Conservation (phyloP, 495 filamentous ascomycete genomes). For the Penicillium steckii region DNA sequence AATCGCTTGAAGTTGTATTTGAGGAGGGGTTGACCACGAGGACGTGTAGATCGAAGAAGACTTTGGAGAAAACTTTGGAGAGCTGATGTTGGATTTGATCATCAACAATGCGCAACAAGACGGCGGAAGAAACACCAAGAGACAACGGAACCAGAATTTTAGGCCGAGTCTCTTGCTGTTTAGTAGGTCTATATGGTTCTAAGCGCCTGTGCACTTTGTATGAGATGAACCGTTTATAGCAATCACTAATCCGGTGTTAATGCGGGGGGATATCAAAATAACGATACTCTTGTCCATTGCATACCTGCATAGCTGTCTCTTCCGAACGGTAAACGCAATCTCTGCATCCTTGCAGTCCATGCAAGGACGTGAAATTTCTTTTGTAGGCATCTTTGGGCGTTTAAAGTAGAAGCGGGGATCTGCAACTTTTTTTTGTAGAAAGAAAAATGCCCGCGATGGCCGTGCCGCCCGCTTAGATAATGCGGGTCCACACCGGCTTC, state of each 20-base stretch:
- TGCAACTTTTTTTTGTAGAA: conserved; percentile 4
- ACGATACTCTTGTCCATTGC: conserved; percentile 3
- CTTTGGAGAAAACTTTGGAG: conserved; percentile 49
- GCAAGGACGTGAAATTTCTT: conserved; percentile 32
- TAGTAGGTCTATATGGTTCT: conserved; percentile 55
- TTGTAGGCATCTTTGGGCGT: conserved; percentile 36
- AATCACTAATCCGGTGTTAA: conserved; percentile 51
- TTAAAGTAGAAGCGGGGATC: background rate
- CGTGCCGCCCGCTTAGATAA: conserved; percentile 30
- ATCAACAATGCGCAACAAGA: conserved; percentile 73
- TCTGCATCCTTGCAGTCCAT: conserved; percentile 44
- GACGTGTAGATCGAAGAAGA: conserved; percentile 64
- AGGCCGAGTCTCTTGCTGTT: conserved; percentile 31
- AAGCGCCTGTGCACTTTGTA: conserved; percentile 79
- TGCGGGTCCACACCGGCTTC: conserved; percentile 31
- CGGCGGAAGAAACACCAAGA: conserved; percentile 78
- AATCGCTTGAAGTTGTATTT: conserved; percentile 25
- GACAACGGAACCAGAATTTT: conserved; percentile 77
- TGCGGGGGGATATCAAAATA: background rate
- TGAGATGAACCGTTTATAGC: conserved; percentile 72
- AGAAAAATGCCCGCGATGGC: conserved; percentile 15
- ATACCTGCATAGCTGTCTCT: conserved; percentile 48
- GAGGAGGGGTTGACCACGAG: conserved; percentile 62
- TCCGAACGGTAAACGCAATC: conserved; percentile 37
- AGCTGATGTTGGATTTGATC: conserved; percentile 61